Conservation (phyloP, 306 rosid genomes). For the Arachis stenosperma region DNA sequence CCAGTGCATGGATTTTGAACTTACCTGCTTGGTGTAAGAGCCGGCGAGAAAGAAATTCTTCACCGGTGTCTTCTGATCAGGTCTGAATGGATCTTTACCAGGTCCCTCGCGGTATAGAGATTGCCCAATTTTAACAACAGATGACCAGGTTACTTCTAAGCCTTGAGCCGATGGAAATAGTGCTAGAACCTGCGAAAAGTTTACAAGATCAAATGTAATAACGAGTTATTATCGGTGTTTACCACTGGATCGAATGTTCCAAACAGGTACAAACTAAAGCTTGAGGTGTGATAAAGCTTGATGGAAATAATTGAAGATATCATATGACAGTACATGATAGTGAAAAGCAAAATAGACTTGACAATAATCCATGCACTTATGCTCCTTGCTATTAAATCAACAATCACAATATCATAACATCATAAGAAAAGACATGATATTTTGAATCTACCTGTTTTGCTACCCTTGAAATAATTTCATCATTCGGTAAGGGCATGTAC, state of each 20-base stretch:
- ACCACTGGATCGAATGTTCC: not conserved
- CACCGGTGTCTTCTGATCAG: conserved; percentile 94
- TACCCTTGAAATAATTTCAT: conserved; percentile 86
- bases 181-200: conserved; percentile 59
- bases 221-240: not conserved
- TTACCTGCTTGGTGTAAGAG: conserved; percentile 90
- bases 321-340: not conserved
- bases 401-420: conserved; percentile 9
- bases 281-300: not conserved
- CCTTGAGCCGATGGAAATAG: conserved; percentile 97
- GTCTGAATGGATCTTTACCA: conserved; percentile 96
- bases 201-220: not conserved
- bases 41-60: conserved; percentile 94
- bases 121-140: conserved; percentile 96
- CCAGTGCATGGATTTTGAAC: conserved; percentile 14
- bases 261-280: conserved; percentile 7
- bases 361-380: conserved; percentile 4
- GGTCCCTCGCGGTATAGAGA: conserved; percentile 96
- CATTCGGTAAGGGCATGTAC: conserved; percentile 93
- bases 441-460: conserved; percentile 68
- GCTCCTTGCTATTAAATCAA: conserved; percentile 30
- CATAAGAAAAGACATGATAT: conserved; percentile 15
- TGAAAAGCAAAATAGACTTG: conserved; percentile 6
- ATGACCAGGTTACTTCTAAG: conserved; percentile 93
- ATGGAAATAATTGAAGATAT: conserved; percentile 19